These are phyloP conservation scores for Arachis stenosperma DNA, from an alignment of 306 rosid species.

Conservation along the genomic window DNA sequence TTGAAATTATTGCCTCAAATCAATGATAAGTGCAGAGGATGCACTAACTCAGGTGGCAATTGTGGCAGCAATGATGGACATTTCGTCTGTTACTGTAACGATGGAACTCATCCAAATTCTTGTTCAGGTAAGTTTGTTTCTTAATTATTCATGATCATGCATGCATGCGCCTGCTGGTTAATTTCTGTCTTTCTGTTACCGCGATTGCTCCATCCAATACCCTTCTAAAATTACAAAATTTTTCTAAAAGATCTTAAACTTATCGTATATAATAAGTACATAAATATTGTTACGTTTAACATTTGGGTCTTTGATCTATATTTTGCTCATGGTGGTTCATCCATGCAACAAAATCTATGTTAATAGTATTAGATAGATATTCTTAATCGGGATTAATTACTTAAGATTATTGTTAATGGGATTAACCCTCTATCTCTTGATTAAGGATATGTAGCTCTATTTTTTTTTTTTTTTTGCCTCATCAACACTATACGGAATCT, in stretches of 20 bases:
- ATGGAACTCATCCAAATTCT: slow-evolving; percentile 16
- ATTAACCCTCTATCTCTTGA: background rate
- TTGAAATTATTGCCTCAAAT: slow-evolving; percentile 22
- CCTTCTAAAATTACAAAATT: no score
- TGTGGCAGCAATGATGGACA: slow-evolving; percentile 7
- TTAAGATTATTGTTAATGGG: slow-evolving; percentile 9
- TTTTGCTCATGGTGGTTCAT: no score
- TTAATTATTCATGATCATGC: background rate
- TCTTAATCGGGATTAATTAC: background rate
- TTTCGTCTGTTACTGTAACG: slow-evolving; percentile 44
- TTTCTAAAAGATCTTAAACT: no score
- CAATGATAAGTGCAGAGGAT: background rate
- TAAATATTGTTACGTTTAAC: no score
- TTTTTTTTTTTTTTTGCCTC: slow-evolving; percentile 1
- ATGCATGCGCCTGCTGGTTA: no score
- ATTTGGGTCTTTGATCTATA: no score
- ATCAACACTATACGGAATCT: background rate
- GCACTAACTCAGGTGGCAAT: slow-evolving; percentile 17
- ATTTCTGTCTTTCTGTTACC: no score
- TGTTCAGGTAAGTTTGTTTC: slow-evolving; percentile 33
- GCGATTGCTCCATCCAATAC: background rate
- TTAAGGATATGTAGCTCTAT: background rate
- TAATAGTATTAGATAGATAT: no score
- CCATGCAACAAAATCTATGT: background rate
- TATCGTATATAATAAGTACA: no score